Evolutionary conservation across 192 early-diverging fungal species (phyloP), one percentile per base, ranked within the genome.

Genomic region (Podila clonocystis): DNA sequence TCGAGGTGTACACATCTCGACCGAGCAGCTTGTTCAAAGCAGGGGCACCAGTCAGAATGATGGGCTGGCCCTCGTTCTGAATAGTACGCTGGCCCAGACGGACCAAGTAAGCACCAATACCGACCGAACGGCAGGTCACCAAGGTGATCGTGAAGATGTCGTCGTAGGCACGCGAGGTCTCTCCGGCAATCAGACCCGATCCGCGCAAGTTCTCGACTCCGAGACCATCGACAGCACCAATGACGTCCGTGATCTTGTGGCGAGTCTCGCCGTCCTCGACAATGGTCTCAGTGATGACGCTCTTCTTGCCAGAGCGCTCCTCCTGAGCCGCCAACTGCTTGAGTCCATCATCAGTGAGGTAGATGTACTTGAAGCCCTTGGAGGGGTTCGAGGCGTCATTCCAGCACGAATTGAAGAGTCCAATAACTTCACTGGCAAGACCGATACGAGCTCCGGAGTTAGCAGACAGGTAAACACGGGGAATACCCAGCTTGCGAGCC

Each of bases 381-480:
- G 84, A 73, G 1, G 96, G 96, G 82, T 97, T 92, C 22, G 74
- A 73, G 31, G 80, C 67, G 65, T 98, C 94, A 73, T 93, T 89
- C 96, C 96, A 99, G 55, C 93, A 91, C 57, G 93, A 89, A 55
- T 90, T 95, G 91, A 98, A 97, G 65, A 92, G 87, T 59, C 89
- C 87, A 50, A 92, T 91, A 17, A 98, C 87, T 86, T 99, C 98
- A 68, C 94, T 94, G 26, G 98, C 98, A 33, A 99, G 90, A 31
- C 97, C 98, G 71, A 99, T 99, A 63, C 98, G 92, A 9, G 98
- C 98, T 68, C 98, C 98, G 58, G 97, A 98, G 92, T 99, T 99
- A 48, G 98, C 98, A 62, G 96, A 97, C 33, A 99, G 83, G 86
- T 98, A 99, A 20, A 98, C 84, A 65, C 97, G 94, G 24, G 98